Evolutionary conservation across 2,329 filamentous ascomycete genomes (phyloP), one percentile per base, ranked within the genome.

Genomic region (Pseudogymnoascus sp.): DNA sequence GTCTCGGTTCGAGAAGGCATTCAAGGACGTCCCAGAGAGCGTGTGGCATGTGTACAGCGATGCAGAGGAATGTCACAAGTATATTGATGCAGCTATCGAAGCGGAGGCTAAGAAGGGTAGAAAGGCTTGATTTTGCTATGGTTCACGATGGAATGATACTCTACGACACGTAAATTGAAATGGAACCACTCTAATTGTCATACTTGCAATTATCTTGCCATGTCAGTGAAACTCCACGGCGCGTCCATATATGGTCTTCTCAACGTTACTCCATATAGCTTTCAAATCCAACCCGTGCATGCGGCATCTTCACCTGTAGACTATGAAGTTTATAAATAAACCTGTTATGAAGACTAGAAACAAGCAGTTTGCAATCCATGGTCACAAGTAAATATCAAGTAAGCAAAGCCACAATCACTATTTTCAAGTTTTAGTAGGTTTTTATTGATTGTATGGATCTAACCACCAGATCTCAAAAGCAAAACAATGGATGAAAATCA

Each of bases 21-120:
- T 97, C 72, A 79, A 87, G 67, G 86, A 80, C 40, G 79, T 97
- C 7, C 89, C 92, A 0, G 79, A 76, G 45, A 76, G 81, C 27
- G 74, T 86, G 0, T 97, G 93, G 92, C 84, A 87, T 70, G 86
- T 96, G 0, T 97, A 96, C 72, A 85, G 90, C 63, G 82, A 90
- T 29, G 86, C 93, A 0, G 76, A 79, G 39, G 90, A 96, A 74
- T 86, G 84, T 69, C 73, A 75, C 63, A 62, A 71, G 45, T 65
- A 77, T 27, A 66, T 80, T 8, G 71, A 74, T 42, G 68, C 74
- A 63, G 69, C 31, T 27, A n/a, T 64, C 7, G 5, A 9, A 4
- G 48, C 9, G 9, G 35, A 33, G 9, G 48, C 1, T 55, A 1
- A 5, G 9, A 55, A 33, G 9, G 48, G 1, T 55, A 1, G 9